A percentile compares a stretch with the other conserved stretches of the same genome.
Conservation (phyloP, 129 eudicot genomes). For the Helichrysum umbraculigerum region DNA sequence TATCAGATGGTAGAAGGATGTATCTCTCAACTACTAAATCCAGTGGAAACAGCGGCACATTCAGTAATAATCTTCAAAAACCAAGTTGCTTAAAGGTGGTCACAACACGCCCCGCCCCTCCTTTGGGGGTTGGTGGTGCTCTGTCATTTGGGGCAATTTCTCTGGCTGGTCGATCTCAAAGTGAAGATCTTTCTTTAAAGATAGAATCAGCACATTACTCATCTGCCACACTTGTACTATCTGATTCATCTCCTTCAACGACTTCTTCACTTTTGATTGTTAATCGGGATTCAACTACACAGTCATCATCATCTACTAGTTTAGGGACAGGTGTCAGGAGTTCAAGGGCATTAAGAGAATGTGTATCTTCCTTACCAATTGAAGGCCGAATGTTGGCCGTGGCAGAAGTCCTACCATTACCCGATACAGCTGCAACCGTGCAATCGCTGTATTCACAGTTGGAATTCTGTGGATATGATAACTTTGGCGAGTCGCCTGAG, state of each 20-base stretch:
- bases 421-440: conserved; percentile 73
- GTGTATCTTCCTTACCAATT: conserved; percentile 78
- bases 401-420: conserved; percentile 82
- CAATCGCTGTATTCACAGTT: conserved; percentile 80
- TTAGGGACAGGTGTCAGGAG: conserved; percentile 69
- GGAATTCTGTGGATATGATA: conserved; percentile 60
- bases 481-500: conserved; percentile 67
- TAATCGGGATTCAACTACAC: conserved; percentile 66
- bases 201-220: conserved; percentile 90
- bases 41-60: conserved; percentile 62
- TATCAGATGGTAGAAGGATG: conserved; percentile 98
- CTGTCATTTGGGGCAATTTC: conserved; percentile 74
- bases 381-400: conserved; percentile 97
- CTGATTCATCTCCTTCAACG: conserved; percentile 89
- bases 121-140: conserved; percentile 83
- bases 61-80: conserved; percentile 47
- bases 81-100: conserved; percentile 93
- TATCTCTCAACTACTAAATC: conserved; percentile 79
- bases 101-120: conserved; percentile 90
- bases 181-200: conserved; percentile 77
- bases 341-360: conserved; percentile 85
- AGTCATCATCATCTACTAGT: conserved; percentile 58
- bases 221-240: conserved; percentile 85
- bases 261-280: conserved; percentile 82
- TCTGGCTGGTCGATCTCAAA: conserved; percentile 72